These are phyloP conservation scores for Protomyces inundatus DNA, from an alignment of 1,139 yeast species.

Conservation along the genomic window DNA sequence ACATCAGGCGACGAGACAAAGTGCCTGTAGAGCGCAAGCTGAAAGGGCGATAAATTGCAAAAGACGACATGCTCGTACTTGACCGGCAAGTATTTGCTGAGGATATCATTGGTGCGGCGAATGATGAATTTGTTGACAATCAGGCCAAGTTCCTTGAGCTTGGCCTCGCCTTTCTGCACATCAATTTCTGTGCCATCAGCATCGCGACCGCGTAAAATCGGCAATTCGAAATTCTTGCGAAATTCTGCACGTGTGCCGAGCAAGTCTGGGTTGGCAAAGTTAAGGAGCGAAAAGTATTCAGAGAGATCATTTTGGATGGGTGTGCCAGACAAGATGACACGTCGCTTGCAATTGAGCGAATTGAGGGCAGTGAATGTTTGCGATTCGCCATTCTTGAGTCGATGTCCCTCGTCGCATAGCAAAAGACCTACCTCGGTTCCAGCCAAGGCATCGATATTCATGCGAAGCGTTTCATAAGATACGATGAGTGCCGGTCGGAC, in stretches of 20 bases:
- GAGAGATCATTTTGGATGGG: conserved; percentile 96
- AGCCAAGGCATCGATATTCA: conserved; percentile 72
- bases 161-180: conserved; percentile 62
- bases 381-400: conserved; percentile 91
- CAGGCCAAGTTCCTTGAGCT: conserved; percentile 63
- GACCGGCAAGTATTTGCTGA: conserved; percentile 88
- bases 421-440: conserved; percentile 81
- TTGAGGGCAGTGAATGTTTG: conserved; percentile 84
- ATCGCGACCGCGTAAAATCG: conserved; percentile 80
- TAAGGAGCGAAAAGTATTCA: conserved; percentile 84
- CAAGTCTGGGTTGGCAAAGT: conserved; percentile 91
- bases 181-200: conserved; percentile 84
- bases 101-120: conserved; percentile 89
- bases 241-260: conserved; percentile 81
- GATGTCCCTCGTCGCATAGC: conserved; percentile 94
- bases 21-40: conserved; percentile 61
- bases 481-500: conserved; percentile 91
- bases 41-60: conserved; percentile 77
- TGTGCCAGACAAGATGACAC: conserved; percentile 93
- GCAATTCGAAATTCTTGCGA: conserved; percentile 74
- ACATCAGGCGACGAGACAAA: conserved; percentile 80
- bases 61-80: conserved; percentile 94
- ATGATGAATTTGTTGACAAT: conserved; percentile 86
- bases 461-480: conserved; percentile 88
- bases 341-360: conserved; percentile 71